Conservation (phyloP, 2,329 filamentous ascomycete genomes). For the Aspergillus pseudonomiae region DNA sequence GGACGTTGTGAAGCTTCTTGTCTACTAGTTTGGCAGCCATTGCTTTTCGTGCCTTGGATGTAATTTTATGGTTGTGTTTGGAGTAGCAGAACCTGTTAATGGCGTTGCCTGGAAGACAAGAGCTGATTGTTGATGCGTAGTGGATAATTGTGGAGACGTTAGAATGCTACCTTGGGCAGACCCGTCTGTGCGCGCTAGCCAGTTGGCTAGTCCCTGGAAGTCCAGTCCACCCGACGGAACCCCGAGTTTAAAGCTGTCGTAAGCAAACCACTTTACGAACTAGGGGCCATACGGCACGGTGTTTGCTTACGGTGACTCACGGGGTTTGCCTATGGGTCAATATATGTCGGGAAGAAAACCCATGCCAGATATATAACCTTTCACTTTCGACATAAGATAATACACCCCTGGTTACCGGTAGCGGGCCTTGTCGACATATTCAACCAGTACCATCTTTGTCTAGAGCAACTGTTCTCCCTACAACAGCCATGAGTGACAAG, state of each 20-base stretch:
- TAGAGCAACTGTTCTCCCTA: neutral
- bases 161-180: neutral
- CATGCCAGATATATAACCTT: neutral
- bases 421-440: neutral
- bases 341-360: neutral
- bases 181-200: neutral
- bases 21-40: constrained; percentile 45
- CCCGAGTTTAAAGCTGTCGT: neutral
- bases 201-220: neutral
- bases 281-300: neutral
- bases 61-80: neutral
- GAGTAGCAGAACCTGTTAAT: neutral
- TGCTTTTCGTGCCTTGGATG: constrained; percentile 9
- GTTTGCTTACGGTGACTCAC: neutral
- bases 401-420: neutral
- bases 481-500: neutral
- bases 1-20: constrained; percentile 40
- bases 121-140: constrained; percentile 1
- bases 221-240: neutral
- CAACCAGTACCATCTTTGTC: neutral
- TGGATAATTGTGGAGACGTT: neutral
- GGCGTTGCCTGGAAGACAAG: neutral
- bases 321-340: neutral
- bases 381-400: neutral
- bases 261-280: neutral